A percentile compares a stretch with the other conserved stretches of the same genome.
These are phyloP conservation scores for Ilyonectria robusta DNA, from an alignment of 2,329 filamentous ascomycete genomes.

Conservation along the genomic window DNA sequence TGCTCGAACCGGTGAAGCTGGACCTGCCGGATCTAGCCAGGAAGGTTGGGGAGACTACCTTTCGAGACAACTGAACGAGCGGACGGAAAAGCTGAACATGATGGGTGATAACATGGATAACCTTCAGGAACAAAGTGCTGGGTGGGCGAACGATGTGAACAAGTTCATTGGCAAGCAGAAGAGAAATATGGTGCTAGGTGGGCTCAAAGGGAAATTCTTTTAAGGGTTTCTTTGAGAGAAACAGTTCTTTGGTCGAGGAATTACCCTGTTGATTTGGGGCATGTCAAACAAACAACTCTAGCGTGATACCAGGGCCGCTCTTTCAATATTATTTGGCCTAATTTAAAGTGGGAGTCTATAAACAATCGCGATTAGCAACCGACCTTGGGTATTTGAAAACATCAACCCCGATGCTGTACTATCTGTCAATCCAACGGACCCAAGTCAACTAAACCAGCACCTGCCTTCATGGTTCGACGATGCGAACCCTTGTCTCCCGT, in stretches of 20 bases:
- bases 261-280: background rate
- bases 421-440: background rate
- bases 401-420: background rate
- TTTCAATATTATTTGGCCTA: background rate
- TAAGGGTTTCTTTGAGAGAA: constrained; percentile 30
- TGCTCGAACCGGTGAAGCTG: constrained; percentile 55
- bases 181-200: constrained; percentile 83
- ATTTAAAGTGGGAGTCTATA: background rate
- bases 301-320: background rate
- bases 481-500: too few species aligned
- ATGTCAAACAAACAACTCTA: background rate
- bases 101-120: constrained; percentile 89
- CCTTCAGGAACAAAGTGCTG: constrained; percentile 83
- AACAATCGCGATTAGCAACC: background rate
- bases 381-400: background rate
- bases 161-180: constrained; percentile 93
- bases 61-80: constrained; percentile 87
- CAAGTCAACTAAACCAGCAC: background rate
- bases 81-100: constrained; percentile 88
- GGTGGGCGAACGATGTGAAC: constrained; percentile 88
- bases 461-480: too few species aligned
- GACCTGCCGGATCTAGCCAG: constrained; percentile 53
- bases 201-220: constrained; percentile 73
- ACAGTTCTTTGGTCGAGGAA: background rate
- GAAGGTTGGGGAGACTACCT: constrained; percentile 86